phyloP scores from a whole-genome alignment of 176 grass and related monocot genomes.

The Phyllostachys edulis region DNA sequence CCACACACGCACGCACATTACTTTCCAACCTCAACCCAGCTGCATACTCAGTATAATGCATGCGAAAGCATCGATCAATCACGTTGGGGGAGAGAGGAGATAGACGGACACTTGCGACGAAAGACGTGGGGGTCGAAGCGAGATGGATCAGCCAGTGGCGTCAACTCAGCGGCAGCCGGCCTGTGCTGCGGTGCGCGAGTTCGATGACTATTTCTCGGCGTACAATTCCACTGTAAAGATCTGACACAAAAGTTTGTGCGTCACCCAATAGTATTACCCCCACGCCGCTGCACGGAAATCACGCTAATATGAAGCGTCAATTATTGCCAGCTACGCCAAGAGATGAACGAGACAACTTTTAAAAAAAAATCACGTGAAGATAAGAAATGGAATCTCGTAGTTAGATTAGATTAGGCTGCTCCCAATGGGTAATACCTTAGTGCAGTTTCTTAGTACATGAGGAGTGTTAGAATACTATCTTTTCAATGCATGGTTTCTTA shows the following conservation, averaged over 20 bases:
- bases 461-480: too few relatives aligned
- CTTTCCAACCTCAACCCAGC: not conserved
- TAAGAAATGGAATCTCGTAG: too few relatives aligned
- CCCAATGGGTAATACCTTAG: too few relatives aligned
- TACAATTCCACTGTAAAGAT: not conserved
- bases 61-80: not conserved
- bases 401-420: too few relatives aligned
- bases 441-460: too few relatives aligned
- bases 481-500: too few relatives aligned
- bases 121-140: not conserved
- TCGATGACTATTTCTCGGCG: not conserved
- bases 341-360: not conserved
- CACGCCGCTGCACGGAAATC: constrained; percentile 10
- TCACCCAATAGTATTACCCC: not conserved
- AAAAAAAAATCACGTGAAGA: too few relatives aligned
- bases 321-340: not conserved
- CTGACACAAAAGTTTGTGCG: constrained; percentile 11
- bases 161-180: not conserved
- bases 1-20: not conserved
- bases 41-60: not conserved
- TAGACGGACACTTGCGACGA: fast-evolving
- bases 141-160: not conserved
- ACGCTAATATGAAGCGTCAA: not conserved
- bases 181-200: not conserved
- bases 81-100: not conserved